phyloP scores from a whole-genome alignment of 169 alveolate genomes.

The Sarcocystis neurona region DNA sequence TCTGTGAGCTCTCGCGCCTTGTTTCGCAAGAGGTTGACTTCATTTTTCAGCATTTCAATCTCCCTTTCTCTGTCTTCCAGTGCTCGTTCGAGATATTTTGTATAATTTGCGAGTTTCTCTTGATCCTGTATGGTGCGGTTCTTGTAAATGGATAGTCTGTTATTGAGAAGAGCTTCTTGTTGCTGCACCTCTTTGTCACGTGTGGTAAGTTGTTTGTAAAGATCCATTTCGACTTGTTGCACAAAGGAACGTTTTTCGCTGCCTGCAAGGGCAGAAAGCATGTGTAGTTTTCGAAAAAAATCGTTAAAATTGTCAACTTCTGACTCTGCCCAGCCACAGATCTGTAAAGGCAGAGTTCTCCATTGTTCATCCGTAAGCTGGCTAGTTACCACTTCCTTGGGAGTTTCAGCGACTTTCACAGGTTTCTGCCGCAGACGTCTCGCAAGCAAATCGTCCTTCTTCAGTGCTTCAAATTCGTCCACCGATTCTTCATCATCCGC shows the following conservation, averaged over 20 bases:
- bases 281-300: conserved; percentile 32
- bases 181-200: conserved; percentile 55
- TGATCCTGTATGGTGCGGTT: conserved; percentile 27
- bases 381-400: conserved; percentile 49
- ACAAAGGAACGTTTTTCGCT: neutral
- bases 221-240: conserved; percentile 45
- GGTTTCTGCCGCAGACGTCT: conserved; percentile 43
- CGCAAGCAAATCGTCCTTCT: neutral
- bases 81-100: conserved; percentile 48
- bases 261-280: conserved; percentile 21
- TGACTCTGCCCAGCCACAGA: conserved; percentile 23
- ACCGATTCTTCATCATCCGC: conserved; percentile 4
- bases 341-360: conserved; percentile 27
- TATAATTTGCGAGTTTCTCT: conserved; percentile 34
- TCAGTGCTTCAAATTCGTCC: conserved; percentile 8
- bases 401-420: conserved; percentile 45
- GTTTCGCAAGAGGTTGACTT: conserved; percentile 19
- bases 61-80: conserved; percentile 42
- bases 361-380: conserved; percentile 50
- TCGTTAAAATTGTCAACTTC: conserved; percentile 40
- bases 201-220: conserved; percentile 14
- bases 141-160: conserved; percentile 42
- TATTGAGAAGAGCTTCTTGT: conserved; percentile 55
- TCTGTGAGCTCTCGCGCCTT: neutral
- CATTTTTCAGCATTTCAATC: conserved; percentile 35